Percentiles rank a stretch among this genome's conserved stretches.
Conservation (phyloP, 805 yeast species). For the Candida pseudofarinosa region DNA sequence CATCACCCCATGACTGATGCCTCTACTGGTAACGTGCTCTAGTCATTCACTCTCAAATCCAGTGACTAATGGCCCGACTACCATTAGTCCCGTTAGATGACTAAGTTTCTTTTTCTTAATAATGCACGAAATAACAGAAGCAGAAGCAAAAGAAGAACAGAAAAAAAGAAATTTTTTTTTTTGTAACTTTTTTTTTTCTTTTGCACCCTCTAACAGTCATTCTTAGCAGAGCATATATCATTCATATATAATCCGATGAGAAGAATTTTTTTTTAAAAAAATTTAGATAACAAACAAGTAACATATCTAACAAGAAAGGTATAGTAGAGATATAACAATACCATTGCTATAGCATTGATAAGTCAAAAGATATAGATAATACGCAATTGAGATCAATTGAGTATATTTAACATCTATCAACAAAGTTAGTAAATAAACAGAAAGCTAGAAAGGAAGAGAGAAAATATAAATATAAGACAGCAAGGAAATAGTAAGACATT, state of each 20-base stretch:
- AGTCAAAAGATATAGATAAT: neutral
- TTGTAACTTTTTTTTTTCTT: neutral
- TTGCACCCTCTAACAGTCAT: neutral
- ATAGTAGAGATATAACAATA: no score
- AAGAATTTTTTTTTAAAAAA: neutral
- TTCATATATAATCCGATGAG: neutral
- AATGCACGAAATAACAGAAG: neutral
- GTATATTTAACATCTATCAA: neutral
- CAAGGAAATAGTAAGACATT: neutral
- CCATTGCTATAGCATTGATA: neutral
- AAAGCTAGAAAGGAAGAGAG: neutral
- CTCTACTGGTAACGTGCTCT: no score
- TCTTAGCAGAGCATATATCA: neutral
- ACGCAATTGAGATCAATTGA: neutral
- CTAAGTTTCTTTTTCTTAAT: constrained; percentile 1
- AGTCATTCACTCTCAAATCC: no score
- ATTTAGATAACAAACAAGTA: neutral
- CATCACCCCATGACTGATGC: no score
- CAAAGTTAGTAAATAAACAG: neutral
- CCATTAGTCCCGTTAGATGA: neutral
- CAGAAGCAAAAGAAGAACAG: constrained; percentile 3
- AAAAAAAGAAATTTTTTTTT: constrained; percentile 5
- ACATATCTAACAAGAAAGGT: neutral
- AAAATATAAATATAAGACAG: no score
- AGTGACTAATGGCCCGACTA: neutral